These are phyloP conservation scores for Phytophthora nicotianae DNA, from an alignment of 352 stramenopile species.

Conservation along the genomic window DNA sequence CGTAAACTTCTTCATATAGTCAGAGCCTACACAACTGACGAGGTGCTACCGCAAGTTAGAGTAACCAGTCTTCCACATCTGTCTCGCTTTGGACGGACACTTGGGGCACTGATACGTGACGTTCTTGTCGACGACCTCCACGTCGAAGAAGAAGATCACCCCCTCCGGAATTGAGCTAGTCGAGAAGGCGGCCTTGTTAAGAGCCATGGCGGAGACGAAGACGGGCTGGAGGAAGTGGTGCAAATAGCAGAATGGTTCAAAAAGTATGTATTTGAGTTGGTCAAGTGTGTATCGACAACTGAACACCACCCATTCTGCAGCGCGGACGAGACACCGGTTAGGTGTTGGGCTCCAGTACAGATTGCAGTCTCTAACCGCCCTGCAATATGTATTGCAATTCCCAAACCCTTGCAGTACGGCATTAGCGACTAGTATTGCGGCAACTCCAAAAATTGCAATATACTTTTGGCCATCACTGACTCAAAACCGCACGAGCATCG, in stretches of 20 bases:
- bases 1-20: conserved; percentile 7
- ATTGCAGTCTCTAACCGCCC: too few species aligned
- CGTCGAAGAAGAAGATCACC: conserved; percentile 10
- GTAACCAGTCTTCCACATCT: conserved; percentile 15
- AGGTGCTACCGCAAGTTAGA: conserved; percentile 14
- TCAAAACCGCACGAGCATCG: too few species aligned
- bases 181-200: neutral
- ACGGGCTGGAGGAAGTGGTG: neutral
- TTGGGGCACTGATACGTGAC: conserved; percentile 7
- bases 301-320: too few species aligned
- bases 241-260: neutral
- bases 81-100: conserved; percentile 6
- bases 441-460: too few species aligned
- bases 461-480: too few species aligned
- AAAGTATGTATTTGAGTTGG: too few species aligned
- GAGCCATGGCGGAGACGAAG: neutral
- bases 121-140: neutral
- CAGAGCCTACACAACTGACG: neutral
- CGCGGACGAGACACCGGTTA: too few species aligned
- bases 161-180: conserved; percentile 4
- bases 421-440: too few species aligned
- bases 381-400: too few species aligned
- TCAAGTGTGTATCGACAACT: too few species aligned
- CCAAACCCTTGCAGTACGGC: too few species aligned
- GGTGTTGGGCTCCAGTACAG: too few species aligned